Percentiles rank a stretch among this genome's conserved stretches.
Evolutionary conservation across 257 asterid genomes (phyloP).

Genomic region (Solanum clarkiae): DNA sequence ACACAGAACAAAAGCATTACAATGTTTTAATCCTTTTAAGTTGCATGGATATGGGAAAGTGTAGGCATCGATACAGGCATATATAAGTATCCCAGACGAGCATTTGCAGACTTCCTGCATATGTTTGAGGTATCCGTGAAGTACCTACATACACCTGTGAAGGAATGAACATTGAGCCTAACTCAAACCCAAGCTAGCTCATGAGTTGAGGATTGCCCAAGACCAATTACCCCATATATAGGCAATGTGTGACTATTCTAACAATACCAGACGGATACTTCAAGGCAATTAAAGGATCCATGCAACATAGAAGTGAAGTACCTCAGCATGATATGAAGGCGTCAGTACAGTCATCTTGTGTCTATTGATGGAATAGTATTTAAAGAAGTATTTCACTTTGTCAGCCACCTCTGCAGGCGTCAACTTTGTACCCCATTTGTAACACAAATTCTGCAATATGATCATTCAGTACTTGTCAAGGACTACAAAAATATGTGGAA

Average conservation of each 20-base stretch:
- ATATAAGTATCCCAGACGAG: not conserved
- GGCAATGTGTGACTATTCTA: not conserved
- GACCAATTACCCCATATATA: not conserved
- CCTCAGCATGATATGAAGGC: conserved; percentile 94
- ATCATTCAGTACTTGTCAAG: not conserved
- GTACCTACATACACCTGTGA: not conserved
- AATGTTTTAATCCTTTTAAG: not conserved
- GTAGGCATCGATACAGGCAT: not conserved
- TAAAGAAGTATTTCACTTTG: conserved; percentile 86
- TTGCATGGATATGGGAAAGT: not conserved
- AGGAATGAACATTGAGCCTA: not conserved
- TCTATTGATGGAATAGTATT: conserved; percentile 81
- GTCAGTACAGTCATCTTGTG: conserved; percentile 94
- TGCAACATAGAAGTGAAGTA: conserved; percentile 7
- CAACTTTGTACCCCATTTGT: conserved; percentile 71
- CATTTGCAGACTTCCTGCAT: not conserved
- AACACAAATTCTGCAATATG: conserved; percentile 69
- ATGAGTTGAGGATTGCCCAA: not conserved
- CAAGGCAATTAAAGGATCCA: not conserved
- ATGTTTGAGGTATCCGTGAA: not conserved
- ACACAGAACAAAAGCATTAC: not conserved
- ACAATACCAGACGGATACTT: not conserved
- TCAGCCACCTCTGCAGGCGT: conserved; percentile 71
- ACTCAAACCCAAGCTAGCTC: not conserved
- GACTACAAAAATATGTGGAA: not conserved